Evolutionary conservation across 768 basidiomycete genomes (phyloP), one percentile per base, ranked within the genome.

Genomic region (Russula griseocarnosa): DNA sequence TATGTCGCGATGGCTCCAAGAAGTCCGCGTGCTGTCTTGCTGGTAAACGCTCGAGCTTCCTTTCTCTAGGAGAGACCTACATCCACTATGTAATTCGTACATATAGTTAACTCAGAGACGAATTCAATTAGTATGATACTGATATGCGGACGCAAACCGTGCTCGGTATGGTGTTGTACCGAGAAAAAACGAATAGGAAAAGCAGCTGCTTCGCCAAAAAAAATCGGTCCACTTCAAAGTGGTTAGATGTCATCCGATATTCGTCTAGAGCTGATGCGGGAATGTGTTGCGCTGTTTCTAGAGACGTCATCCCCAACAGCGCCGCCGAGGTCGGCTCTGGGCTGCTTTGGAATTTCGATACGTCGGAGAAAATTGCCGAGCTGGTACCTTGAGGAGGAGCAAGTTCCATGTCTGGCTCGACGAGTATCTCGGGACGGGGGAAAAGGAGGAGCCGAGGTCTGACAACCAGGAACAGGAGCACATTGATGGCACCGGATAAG

Each of bases 401-500:
- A 46, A 53, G 32, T n/a, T 38, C 56, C 18, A n/a, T 30, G 2
- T 52, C 56, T 4, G 50, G 18, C 46, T 49, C 26, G 2, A 3
- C 4, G n/a, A 46, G n/a, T 11, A 1, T 5, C 4, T 55, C 47
- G 0, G 60, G 60, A 3, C 50, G 62, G 18, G 36, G n/a, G 52
- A 78, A 78, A 13, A 79, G 71, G 32, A 72, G 70, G 2, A 76
- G 71, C 34, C 72, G 71, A 3, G 76, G 77, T 24, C 76, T 74
- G 18, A 76, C 75, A 22, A 66, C 62, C 28, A 78, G 68, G 38
- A 79, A 68, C 7, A 81, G 72, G 24, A 76, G 38, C 14, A 79
- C 79, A 56, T 80, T 81, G 55, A 74, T 64, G 40, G 72, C 67
- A 13, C 80, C 80, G 49, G 76, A 78, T 59, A 79, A 75, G 8